Conservation (phyloP, 2,329 filamentous ascomycete species). For the Colletotrichum salicis region DNA sequence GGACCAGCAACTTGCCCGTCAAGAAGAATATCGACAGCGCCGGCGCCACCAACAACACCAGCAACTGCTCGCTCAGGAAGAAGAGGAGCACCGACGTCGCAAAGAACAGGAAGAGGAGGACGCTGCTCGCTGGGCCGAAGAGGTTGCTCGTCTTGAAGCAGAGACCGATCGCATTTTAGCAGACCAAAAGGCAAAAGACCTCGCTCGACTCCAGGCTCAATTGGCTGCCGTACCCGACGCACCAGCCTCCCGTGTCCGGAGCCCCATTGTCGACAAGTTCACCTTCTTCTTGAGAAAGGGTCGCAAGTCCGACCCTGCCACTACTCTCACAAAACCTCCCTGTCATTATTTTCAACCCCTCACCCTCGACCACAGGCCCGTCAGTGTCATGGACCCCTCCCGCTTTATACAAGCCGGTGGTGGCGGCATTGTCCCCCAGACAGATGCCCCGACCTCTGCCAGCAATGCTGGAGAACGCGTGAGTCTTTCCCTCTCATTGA, state of each 20-base stretch:
- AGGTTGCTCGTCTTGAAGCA: constrained; percentile 55
- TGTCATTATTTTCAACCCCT: constrained; percentile 23
- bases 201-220: constrained; percentile 56
- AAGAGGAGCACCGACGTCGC: constrained; percentile 27
- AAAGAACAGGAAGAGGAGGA: constrained; percentile 39
- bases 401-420: constrained; percentile 56
- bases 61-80: constrained; percentile 12
- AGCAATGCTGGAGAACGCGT: constrained; percentile 83
- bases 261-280: constrained; percentile 60
- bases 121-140: constrained; percentile 47
- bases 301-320: constrained; percentile 50
- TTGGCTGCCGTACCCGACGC: constrained; percentile 49
- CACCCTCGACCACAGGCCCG: constrained; percentile 23
- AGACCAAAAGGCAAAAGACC: constrained; percentile 61
- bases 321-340: constrained; percentile 31
- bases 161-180: constrained; percentile 60
- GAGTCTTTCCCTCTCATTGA: constrained; percentile 46
- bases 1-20: constrained; percentile 7
- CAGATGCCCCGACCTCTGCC: constrained; percentile 82
- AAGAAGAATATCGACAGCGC: constrained; percentile 16
- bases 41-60: constrained; percentile 32
- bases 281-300: constrained; percentile 54
- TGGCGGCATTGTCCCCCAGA: constrained; percentile 60
- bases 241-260: constrained; percentile 46
- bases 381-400: constrained; percentile 29